Evolutionary conservation across 305 asterid genomes (phyloP).

Genomic region (Solanum hybrid): DNA sequence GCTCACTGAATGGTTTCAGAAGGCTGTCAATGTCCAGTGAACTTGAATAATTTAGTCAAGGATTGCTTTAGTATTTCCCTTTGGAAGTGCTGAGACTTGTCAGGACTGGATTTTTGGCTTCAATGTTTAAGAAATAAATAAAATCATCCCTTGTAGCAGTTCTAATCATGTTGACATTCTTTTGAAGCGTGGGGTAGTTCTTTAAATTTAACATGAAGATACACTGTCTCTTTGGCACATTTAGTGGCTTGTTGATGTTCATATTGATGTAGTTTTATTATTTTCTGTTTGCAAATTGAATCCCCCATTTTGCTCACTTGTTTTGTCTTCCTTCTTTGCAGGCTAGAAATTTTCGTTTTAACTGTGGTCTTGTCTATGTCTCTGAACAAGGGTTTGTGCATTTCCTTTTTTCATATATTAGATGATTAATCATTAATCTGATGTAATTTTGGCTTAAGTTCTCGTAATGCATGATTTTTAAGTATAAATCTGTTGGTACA

Average conservation of each 20-base stretch:
- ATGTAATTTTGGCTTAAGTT: background rate
- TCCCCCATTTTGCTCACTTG: background rate
- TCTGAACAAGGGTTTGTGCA: constrained; percentile 85
- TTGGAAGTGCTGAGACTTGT: background rate
- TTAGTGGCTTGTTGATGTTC: background rate
- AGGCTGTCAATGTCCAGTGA: background rate
- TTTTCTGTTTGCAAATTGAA: background rate
- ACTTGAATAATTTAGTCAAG: background rate
- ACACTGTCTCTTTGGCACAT: background rate
- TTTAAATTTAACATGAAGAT: background rate
- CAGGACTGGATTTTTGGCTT: background rate
- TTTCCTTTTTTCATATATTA: constrained; percentile 3
- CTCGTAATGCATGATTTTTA: background rate
- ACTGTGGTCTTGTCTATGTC: constrained; percentile 93
- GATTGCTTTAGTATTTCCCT: background rate
- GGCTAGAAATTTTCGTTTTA: constrained; percentile 98
- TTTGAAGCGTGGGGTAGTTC: background rate
- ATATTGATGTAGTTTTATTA: background rate
- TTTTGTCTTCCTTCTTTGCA: constrained; percentile 28
- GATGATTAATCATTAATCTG: constrained; percentile 5
- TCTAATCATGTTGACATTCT: background rate
- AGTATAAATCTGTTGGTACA: background rate
- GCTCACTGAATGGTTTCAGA: background rate
- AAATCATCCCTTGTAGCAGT: background rate
- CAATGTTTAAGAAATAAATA: background rate